Conservation (phyloP, 306 rosid genomes). For the Prosopis cineraria region DNA sequence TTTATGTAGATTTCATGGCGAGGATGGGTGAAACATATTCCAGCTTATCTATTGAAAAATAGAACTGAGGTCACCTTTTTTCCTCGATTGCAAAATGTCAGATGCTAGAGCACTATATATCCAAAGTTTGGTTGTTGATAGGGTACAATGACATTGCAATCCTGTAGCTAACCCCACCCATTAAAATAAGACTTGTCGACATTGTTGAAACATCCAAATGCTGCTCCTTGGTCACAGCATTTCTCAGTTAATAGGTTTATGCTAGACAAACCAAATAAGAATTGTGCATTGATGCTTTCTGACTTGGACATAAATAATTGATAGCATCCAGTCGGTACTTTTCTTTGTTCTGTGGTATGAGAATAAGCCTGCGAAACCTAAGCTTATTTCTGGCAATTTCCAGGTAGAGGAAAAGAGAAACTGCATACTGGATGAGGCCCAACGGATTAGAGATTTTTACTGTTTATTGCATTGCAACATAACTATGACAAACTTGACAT, state of each 20-base stretch:
- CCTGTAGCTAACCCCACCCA: no score
- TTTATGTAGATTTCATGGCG: background rate
- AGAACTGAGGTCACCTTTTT: background rate
- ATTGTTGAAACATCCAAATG: no score
- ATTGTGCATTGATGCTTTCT: background rate
- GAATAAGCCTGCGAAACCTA: slow-evolving; percentile 20
- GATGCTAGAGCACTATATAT: no score
- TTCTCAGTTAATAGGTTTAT: slow-evolving; percentile 6
- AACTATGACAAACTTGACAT: slow-evolving; percentile 33
- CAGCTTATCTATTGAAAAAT: background rate
- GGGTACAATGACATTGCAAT: no score
- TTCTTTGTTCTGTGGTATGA: slow-evolving; percentile 7
- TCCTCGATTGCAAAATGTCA: background rate
- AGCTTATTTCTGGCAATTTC: slow-evolving; percentile 35
- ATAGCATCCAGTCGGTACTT: slow-evolving; percentile 10
- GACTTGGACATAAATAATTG: slow-evolving; percentile 1
- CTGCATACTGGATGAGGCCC: slow-evolving; percentile 15
- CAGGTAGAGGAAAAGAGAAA: slow-evolving; percentile 56
- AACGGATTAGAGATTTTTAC: background rate
- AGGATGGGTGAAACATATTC: background rate
- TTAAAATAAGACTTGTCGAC: no score
- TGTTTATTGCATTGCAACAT: background rate
- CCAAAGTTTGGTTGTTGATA: no score
- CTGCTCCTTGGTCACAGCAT: slow-evolving; percentile 12
- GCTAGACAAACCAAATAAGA: slow-evolving; percentile 5